These are phyloP conservation scores for Withania somnifera DNA, from an alignment of 305 asterid species.

Conservation along the genomic window DNA sequence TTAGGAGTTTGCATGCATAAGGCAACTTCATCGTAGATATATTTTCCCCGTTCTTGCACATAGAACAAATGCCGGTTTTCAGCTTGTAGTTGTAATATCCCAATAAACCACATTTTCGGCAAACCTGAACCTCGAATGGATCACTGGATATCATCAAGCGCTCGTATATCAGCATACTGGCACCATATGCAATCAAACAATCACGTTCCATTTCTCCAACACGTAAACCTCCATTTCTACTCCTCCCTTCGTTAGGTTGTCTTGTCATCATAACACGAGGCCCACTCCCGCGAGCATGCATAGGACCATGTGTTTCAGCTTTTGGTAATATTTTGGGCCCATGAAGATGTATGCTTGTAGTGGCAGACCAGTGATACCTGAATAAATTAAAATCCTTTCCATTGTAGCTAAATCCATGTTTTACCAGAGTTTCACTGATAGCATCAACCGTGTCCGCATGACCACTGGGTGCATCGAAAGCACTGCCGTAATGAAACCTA, in stretches of 20 bases:
- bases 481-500: conserved; percentile 94
- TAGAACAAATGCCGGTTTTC: conserved; percentile 62
- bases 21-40: conserved; percentile 89
- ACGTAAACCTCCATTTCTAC: conserved; percentile 90
- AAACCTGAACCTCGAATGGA: conserved; percentile 98
- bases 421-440: conserved; percentile 91
- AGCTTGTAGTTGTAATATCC: conserved; percentile 70
- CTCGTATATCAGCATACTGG: conserved; percentile 84
- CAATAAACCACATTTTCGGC: conserved; percentile 81
- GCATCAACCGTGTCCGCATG: conserved; percentile 90
- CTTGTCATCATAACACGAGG: conserved; percentile 84
- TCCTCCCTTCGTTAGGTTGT: conserved; percentile 97
- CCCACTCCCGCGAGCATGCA: conserved; percentile 96
- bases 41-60: conserved; percentile 80
- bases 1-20: conserved; percentile 92
- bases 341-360: conserved; percentile 90
- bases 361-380: conserved; percentile 94
- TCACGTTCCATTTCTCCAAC: conserved; percentile 99
- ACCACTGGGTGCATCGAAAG: conserved; percentile 98
- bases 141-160: conserved; percentile 94
- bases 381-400: conserved; percentile 90
- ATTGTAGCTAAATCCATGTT: conserved; percentile 84
- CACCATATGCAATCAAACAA: conserved; percentile 96
- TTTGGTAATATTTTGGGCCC: conserved; percentile 99
- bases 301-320: conserved; percentile 94